Evolutionary conservation across 2,329 filamentous ascomycete genomes (phyloP).

Genomic region (Sporothrix inflata): DNA sequence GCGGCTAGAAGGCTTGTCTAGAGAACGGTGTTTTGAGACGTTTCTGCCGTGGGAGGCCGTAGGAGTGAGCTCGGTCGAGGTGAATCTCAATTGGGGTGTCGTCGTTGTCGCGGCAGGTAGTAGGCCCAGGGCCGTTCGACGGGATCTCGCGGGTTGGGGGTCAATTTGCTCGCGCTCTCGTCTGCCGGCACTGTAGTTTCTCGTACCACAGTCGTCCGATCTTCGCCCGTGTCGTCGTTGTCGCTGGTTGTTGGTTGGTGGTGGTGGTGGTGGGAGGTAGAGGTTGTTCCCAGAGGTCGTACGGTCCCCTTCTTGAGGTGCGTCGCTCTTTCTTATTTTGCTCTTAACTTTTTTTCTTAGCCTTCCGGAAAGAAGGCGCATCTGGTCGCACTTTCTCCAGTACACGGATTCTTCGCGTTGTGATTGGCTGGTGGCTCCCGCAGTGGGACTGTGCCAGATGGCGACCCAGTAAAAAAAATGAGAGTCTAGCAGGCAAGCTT

Average conservation of each 20-base stretch:
- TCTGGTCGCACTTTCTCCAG: constrained; percentile 9
- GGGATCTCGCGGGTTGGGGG: no score
- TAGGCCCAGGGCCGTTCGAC: neutral
- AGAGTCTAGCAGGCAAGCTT: neutral
- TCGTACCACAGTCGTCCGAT: neutral
- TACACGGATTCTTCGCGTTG: constrained; percentile 3
- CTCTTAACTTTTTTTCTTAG: constrained; percentile 4
- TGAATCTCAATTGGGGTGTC: neutral
- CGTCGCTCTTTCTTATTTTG: constrained; percentile 16
- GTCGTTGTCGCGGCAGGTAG: neutral
- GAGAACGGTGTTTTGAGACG: neutral
- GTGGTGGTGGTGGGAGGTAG: neutral
- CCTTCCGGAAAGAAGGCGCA: constrained; percentile 23
- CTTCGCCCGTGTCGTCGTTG: neutral
- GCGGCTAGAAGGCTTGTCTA: neutral
- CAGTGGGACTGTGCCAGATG: neutral
- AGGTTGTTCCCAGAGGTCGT: neutral
- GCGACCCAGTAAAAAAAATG: constrained; percentile 9
- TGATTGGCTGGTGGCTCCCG: constrained; percentile 13
- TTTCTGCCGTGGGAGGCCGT: neutral
- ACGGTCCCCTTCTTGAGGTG: neutral
- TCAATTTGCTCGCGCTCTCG: neutral
- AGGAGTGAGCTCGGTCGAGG: neutral
- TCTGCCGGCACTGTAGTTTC: neutral
- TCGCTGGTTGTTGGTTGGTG: neutral